Conservation (phyloP, 305 asterid genomes). For the Plantago coronopus region DNA sequence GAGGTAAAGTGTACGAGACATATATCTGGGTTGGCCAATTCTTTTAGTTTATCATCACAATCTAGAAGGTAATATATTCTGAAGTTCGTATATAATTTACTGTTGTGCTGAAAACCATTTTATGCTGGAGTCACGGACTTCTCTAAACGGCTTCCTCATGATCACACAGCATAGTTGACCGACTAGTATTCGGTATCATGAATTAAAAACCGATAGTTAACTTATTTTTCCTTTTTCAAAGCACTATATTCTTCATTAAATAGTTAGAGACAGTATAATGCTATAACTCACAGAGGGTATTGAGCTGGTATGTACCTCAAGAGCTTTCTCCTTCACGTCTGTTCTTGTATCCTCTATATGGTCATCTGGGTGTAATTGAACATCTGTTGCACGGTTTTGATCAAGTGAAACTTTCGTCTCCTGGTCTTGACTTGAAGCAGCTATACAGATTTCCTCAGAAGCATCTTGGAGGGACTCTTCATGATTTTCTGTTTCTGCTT, state of each 20-base stretch:
- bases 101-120: neutral
- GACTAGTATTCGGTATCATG: neutral
- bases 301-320: neutral
- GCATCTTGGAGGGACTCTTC: slow-evolving; percentile 28
- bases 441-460: slow-evolving; percentile 18
- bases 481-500: slow-evolving; percentile 9
- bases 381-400: neutral
- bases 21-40: neutral
- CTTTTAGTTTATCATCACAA: neutral
- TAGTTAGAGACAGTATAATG: neutral
- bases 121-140: neutral
- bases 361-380: slow-evolving; percentile 9
- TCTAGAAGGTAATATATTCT: neutral
- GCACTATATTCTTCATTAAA: neutral
- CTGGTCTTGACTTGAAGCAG: slow-evolving; percentile 25
- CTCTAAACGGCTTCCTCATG: neutral
- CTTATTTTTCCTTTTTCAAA: neutral
- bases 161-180: neutral
- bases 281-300: neutral
- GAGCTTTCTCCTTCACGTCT: slow-evolving; percentile 12
- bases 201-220: slow-evolving; percentile 1
- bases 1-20: neutral
- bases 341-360: slow-evolving; percentile 8
- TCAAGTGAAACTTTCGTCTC: neutral
- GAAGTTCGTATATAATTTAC: too few relatives aligned